These are phyloP conservation scores for Amanita molliuscula DNA, from an alignment of 768 basidiomycete species.

Conservation along the genomic window DNA sequence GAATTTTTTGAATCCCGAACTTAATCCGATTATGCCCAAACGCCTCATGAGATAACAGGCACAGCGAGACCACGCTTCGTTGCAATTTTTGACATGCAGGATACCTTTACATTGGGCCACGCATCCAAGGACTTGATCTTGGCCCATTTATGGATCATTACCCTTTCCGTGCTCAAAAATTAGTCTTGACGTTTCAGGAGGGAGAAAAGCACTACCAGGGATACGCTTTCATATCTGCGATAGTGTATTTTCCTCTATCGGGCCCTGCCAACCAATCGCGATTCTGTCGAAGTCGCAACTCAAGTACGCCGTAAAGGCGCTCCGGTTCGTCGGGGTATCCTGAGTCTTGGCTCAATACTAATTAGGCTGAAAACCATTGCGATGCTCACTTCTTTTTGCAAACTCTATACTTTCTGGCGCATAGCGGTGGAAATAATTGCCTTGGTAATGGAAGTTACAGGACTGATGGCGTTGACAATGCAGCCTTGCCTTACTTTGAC, in stretches of 20 bases:
- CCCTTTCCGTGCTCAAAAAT: background rate
- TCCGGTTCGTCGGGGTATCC: slow-evolving; percentile 77
- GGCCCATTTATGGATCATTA: background rate
- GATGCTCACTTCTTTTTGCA: background rate
- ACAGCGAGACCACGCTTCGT: background rate
- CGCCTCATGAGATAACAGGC: background rate
- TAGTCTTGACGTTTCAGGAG: background rate
- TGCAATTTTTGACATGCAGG: background rate
- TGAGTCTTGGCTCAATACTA: slow-evolving; percentile 11
- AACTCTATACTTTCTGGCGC: slow-evolving; percentile 41
- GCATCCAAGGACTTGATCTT: background rate
- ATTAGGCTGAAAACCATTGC: background rate
- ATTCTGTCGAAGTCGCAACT: slow-evolving; percentile 50
- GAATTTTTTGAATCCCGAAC: no score
- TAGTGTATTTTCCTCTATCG: slow-evolving; percentile 50
- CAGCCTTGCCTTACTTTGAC: slow-evolving; percentile 31
- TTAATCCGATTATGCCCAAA: background rate
- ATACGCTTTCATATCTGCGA: slow-evolving; percentile 64
- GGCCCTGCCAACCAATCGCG: slow-evolving; percentile 81
- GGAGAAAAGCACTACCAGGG: slow-evolving; percentile 27
- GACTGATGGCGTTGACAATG: background rate
- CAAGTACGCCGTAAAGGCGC: slow-evolving; percentile 75
- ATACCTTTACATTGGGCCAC: slow-evolving; percentile 35
- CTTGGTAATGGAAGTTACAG: slow-evolving; percentile 18
- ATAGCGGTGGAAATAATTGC: slow-evolving; percentile 56